Base-by-base conservation (phyloP, 805 yeast genomes). In the Wickerhamiella occidentalis region DNA sequence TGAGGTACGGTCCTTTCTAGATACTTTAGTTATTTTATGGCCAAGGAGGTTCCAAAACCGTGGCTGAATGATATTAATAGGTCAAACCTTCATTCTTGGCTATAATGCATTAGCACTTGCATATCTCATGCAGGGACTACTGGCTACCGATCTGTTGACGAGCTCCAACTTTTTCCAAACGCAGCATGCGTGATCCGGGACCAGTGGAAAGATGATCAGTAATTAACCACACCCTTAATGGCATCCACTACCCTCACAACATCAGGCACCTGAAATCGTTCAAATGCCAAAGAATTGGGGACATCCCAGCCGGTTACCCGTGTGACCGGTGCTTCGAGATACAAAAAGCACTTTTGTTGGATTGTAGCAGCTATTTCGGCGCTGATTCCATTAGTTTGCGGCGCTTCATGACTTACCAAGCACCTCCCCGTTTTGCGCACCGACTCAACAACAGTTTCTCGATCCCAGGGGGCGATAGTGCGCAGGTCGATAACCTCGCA, bases 271-370 rank as follows among this genome's bases (percentile, higher is more conserved):
- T 94, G 94, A 66, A 87, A 86, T 70, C 82, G 92, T 75, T 87
- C 96, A 67, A 85, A 78, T 69, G 94, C 92, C 64, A 87, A 83
- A 54, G 96, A 94, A 56, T 95, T 85, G 70, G 94, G 95, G n/a
- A 85, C 94, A 73, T 87, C 96, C 69, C 94, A 86, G 67, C 95
- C 96, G 48, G 96, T 85, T 59, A 85, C 82, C 77, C 96, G 82
- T 72, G 83, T 87, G 55, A 86, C 82, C 58, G 96, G 96, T 52
- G 95, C 86, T 70, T 87, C 96, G 64, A 87, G 76, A 73, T 83
- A 79, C 65, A 87, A 90, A 57, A 87, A 86, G 50, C 90, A 94
- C 67, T 83, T 90, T 70, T 86, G 94, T 87, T 87, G 86, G 60
- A 87, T 75, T 70, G 85, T 95, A 52, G 96, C 96, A 64, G 88